Conservation (phyloP, 257 asterid species). For the Nicotiana sylvestris region DNA sequence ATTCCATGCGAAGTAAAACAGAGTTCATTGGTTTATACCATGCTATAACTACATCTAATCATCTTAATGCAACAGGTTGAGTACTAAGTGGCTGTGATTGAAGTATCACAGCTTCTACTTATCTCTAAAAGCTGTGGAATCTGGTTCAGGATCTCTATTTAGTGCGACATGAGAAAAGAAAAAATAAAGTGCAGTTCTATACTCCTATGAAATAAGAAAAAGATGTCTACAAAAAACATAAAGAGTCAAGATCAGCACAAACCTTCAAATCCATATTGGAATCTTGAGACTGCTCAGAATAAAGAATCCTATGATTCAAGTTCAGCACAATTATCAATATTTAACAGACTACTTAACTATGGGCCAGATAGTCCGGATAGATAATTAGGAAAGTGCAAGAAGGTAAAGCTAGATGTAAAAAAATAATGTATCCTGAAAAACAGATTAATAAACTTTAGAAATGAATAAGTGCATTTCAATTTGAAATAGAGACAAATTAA, state of each 20-base stretch:
- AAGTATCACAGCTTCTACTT: background rate
- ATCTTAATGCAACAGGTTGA: no score
- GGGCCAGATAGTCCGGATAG: background rate
- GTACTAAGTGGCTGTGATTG: background rate
- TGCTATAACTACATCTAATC: no score
- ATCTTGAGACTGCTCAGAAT: no score
- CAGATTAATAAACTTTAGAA: no score
- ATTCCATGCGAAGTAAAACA: no score
- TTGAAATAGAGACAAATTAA: no score
- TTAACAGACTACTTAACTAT: background rate
- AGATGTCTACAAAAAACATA: background rate
- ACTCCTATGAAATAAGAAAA: background rate
- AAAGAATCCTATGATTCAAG: background rate
- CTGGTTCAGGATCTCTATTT: background rate
- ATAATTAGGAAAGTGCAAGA: background rate
- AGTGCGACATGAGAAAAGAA: background rate
- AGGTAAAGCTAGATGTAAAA: background rate
- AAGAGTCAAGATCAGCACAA: no score
- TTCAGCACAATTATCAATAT: background rate
- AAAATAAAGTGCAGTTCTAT: background rate
- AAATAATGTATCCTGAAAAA: no score
- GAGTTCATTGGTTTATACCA: no score
- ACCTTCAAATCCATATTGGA: no score
- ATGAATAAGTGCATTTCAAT: no score
- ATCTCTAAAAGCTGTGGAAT: background rate